Base-by-base conservation (phyloP, 306 rosid species). In the Echinosophora koreensis region DNA sequence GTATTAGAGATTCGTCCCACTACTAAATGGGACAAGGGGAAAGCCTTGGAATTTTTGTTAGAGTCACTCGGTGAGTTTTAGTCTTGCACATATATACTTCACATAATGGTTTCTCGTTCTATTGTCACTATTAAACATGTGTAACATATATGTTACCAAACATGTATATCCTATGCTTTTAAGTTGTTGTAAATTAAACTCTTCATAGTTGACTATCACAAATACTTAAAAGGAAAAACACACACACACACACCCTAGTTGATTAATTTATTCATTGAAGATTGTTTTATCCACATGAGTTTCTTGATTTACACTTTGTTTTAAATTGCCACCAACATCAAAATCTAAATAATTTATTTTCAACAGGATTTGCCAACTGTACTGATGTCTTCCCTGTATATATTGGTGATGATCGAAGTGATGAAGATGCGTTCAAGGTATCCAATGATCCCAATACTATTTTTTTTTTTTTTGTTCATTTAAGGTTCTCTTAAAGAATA, bases 341-440 rank as follows among this genome's bases (percentile, higher is more conserved):
- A 5, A 77, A 46, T 79, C 52, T 47, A 47, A 28, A 42, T 44
- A 35, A 71, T 49, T 79, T 49, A 15, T 47, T 71, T 72, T 74
- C 12, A 17, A 73, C 69, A 93, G 98, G 98, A 55, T 88, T 81
- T 41, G 92, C 89, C 83, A 93, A 91, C 69, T 89, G 89, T 66
- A 66, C 71, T 6, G 88, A 93, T 73, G 97, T 93, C 66, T 91
- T 89, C 16, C 97, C 98, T 22, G 86, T 93, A 52, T 93, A 93
- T 57, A 91, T 93, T 73, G 98, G 98, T 9, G 98, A 93, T 83
- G 98, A 91, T 81, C 89, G 87, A 65, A 81, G 93, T 3, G 98
- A 93, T 58, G 98, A 89, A 84, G 98, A 93, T 84, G 98, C 98
- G 30, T 93, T 93, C 76, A 91, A 93, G 97, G 98, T 93, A 92